A percentile compares a stretch with the other conserved stretches of the same genome.
Conservation (phyloP, 768 basidiomycete genomes). For the Cantharellus anzutake region DNA sequence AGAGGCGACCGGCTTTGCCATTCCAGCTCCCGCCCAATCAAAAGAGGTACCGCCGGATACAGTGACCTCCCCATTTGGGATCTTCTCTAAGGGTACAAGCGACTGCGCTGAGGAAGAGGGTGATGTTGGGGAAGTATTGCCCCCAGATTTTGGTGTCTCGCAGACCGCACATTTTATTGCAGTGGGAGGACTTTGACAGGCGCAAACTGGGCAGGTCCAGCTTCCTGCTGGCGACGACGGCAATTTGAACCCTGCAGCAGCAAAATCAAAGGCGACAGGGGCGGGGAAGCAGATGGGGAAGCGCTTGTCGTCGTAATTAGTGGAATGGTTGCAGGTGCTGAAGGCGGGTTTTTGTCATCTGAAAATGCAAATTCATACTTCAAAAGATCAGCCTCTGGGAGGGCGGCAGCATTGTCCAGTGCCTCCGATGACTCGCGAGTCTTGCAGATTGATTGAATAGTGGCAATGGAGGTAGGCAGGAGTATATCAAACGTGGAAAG, state of each 20-base stretch:
- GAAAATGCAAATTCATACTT: neutral
- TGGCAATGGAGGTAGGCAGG: neutral
- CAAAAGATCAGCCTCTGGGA: neutral
- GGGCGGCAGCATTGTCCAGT: neutral
- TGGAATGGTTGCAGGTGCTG: neutral
- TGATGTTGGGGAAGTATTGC: no score
- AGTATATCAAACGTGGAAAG: slow-evolving; percentile 29
- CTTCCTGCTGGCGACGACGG: slow-evolving; percentile 8
- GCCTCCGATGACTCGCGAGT: neutral
- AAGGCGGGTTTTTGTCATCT: neutral
- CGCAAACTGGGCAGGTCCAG: slow-evolving; percentile 46
- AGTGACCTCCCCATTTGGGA: no score
- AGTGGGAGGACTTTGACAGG: slow-evolving; percentile 21
- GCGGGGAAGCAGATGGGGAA: neutral
- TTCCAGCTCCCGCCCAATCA: slow-evolving; percentile 43
- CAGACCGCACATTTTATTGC: slow-evolving; percentile 33
- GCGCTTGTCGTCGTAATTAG: neutral
- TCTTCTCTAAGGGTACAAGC: no score
- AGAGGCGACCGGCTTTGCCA: slow-evolving; percentile 18
- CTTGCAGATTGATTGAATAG: neutral
- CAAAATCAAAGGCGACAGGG: slow-evolving; percentile 35
- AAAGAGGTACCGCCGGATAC: slow-evolving; percentile 16
- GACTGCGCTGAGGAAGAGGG: no score
- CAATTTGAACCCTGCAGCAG: slow-evolving; percentile 39
- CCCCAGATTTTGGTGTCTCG: slow-evolving; percentile 17